phyloP scores from a whole-genome alignment of 169 alveolate species.

The Ichthyophthirius multifiliis region DNA sequence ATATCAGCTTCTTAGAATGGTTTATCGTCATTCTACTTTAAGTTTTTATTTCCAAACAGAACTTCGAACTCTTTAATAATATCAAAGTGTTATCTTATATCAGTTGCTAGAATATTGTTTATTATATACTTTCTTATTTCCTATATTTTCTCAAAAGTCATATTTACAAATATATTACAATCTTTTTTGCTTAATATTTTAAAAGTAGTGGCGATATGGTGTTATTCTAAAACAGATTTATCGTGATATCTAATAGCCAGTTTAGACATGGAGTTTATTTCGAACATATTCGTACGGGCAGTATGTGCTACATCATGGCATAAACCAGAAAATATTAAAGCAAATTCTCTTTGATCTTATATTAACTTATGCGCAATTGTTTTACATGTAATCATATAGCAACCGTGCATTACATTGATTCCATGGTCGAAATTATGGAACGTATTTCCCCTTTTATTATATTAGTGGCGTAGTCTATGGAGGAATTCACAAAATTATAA shows the following conservation, averaged over 20 bases:
- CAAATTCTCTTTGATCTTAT: not conserved
- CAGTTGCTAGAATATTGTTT: slow-evolving; percentile 65
- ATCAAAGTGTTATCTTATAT: slow-evolving; percentile 61
- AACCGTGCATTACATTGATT: slow-evolving; percentile 27
- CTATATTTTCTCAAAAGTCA: slow-evolving; percentile 37
- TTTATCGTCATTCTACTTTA: not conserved
- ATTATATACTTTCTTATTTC: slow-evolving; percentile 50
- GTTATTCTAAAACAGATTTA: slow-evolving; percentile 77
- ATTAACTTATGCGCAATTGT: not conserved
- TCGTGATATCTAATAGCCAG: slow-evolving; percentile 80
- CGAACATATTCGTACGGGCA: slow-evolving; percentile 73
- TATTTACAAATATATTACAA: slow-evolving; percentile 38
- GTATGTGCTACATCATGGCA: slow-evolving; percentile 86
- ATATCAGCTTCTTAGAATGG: slow-evolving; percentile 4
- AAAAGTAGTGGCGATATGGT: slow-evolving; percentile 76
- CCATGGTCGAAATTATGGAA: slow-evolving; percentile 33
- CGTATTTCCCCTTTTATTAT: slow-evolving; percentile 28
- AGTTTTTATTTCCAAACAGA: not conserved
- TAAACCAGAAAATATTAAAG: slow-evolving; percentile 18
- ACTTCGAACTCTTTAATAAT: slow-evolving; percentile 18
- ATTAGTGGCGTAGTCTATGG: slow-evolving; percentile 6
- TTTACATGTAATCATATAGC: not conserved
- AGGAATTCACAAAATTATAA: no score
- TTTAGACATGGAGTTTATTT: slow-evolving; percentile 55
- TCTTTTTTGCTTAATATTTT: slow-evolving; percentile 43